Conservation (phyloP, 177 flowering plant genomes). For the Telopea speciosissima region DNA sequence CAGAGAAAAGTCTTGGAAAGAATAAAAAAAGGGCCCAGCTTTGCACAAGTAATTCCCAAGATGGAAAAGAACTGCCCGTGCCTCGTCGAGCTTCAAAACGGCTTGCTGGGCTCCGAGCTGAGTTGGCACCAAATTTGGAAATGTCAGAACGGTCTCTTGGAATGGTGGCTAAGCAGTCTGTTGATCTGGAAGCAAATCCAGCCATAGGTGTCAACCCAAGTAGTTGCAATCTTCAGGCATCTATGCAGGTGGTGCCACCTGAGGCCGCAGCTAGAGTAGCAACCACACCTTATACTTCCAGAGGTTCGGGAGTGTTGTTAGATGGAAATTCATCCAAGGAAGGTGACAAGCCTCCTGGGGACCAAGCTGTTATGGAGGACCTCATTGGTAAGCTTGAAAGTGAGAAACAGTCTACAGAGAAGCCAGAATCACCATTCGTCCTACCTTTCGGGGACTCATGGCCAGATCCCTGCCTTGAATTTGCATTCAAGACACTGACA, state of each 20-base stretch:
- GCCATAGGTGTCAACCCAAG: neutral
- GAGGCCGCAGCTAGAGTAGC: neutral
- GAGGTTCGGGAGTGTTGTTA: neutral
- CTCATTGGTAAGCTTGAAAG: constrained; percentile 4
- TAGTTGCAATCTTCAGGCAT: constrained; percentile 9
- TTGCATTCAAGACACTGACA: constrained; percentile 44
- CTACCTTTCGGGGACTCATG: constrained; percentile 27
- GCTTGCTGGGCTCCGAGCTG: constrained; percentile 32
- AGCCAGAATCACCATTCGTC: constrained; percentile 14
- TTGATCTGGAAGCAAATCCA: constrained; percentile 5
- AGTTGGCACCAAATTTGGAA: constrained; percentile 3
- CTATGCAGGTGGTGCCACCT: constrained; percentile 6
- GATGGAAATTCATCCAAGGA: constrained; percentile 6
- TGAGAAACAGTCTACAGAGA: constrained; percentile 11
- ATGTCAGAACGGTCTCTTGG: neutral
- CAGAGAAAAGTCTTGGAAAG: constrained; percentile 2
- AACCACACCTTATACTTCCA: neutral
- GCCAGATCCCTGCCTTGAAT: constrained; percentile 43
- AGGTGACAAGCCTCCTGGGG: constrained; percentile 1
- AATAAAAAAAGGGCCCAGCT: neutral
- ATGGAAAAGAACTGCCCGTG: constrained; percentile 10
- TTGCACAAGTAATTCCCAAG: constrained; percentile 3
- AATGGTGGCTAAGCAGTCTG: constrained; percentile 1
- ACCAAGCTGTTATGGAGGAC: constrained; percentile 13
- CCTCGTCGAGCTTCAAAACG: constrained; percentile 33